These are phyloP conservation scores for Aspergillus puulaauensis DNA, from an alignment of 2,329 filamentous ascomycete species.

Conservation along the genomic window DNA sequence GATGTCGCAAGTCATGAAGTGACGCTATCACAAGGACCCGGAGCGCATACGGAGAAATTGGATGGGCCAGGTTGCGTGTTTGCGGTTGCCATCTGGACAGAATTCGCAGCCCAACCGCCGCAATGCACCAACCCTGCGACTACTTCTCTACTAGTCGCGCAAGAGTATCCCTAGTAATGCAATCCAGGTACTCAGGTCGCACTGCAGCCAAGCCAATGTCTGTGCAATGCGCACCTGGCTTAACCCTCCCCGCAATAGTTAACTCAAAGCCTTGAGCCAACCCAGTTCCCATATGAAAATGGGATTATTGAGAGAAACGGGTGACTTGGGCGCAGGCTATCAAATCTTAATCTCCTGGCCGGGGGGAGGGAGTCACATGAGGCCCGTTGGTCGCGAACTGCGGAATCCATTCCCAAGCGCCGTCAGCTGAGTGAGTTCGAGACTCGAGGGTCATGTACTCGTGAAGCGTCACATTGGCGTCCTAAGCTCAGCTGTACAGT, in stretches of 20 bases:
- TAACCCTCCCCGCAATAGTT: not conserved
- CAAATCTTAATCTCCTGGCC: not conserved
- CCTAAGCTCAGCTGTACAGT: not conserved
- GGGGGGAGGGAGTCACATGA: not conserved
- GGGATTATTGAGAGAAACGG: not conserved
- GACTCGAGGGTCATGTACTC: not conserved
- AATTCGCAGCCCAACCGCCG: slow-evolving; percentile 3
- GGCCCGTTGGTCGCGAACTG: not conserved
- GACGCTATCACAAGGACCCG: not conserved
- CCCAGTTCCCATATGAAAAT: not conserved
- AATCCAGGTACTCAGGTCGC: slow-evolving; percentile 8
- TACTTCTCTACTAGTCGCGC: not conserved
- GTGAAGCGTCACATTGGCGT: not conserved
- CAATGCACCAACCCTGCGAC: slow-evolving; percentile 1
- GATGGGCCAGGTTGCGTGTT: not conserved
- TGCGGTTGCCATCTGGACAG: not conserved
- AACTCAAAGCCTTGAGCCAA: not conserved
- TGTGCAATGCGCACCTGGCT: not conserved
- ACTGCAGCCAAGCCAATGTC: not conserved
- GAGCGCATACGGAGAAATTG: not conserved
- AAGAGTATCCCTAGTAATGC: not conserved
- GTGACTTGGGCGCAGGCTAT: not conserved
- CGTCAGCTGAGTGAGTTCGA: not conserved
- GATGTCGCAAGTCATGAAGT: slow-evolving; percentile 2
- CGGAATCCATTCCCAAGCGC: not conserved